Percentiles rank a stretch among this genome's conserved stretches.
These are phyloP conservation scores for Penicillium pulvis DNA, from an alignment of 495 filamentous ascomycete species.

Conservation along the genomic window DNA sequence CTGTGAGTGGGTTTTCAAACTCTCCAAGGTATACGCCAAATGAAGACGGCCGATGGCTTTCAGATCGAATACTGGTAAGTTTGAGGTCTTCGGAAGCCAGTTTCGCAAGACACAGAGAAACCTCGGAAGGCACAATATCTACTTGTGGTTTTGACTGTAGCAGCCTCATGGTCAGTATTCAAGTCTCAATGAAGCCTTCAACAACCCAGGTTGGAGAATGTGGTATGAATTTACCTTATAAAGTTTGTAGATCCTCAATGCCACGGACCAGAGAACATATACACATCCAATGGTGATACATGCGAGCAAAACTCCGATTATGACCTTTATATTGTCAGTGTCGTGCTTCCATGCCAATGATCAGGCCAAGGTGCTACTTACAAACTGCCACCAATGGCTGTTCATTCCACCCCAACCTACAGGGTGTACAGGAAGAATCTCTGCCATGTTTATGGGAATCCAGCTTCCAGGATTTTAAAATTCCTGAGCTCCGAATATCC, in stretches of 20 bases:
- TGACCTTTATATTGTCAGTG: constrained; percentile 32
- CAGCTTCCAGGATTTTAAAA: not conserved
- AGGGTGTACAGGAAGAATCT: constrained; percentile 37
- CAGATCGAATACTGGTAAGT: constrained; percentile 18
- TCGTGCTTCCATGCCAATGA: not conserved
- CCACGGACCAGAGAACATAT: constrained; percentile 35
- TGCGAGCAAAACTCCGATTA: constrained; percentile 41
- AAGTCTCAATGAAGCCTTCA: not conserved
- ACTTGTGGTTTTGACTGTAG: constrained; percentile 29
- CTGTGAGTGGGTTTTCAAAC: constrained; percentile 36
- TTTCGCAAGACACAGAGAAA: constrained; percentile 29
- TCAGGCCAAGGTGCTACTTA: constrained; percentile 22
- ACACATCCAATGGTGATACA: constrained; percentile 33
- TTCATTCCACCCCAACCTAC: constrained; percentile 42
- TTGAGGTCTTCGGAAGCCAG: constrained; percentile 29
- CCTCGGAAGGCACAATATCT: constrained; percentile 32
- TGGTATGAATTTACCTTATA: constrained; percentile 34
- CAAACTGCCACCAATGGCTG: constrained; percentile 47
- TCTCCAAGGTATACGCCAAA: constrained; percentile 54
- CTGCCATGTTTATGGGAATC: constrained; percentile 2
- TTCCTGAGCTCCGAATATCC: not conserved
- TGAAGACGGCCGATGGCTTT: constrained; percentile 38
- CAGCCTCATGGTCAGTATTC: not conserved
- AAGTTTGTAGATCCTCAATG: constrained; percentile 23
- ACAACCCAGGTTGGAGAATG: not conserved